These are phyloP conservation scores for Akanthomyces lecanii DNA, from an alignment of 2,329 filamentous ascomycete species.

Conservation along the genomic window DNA sequence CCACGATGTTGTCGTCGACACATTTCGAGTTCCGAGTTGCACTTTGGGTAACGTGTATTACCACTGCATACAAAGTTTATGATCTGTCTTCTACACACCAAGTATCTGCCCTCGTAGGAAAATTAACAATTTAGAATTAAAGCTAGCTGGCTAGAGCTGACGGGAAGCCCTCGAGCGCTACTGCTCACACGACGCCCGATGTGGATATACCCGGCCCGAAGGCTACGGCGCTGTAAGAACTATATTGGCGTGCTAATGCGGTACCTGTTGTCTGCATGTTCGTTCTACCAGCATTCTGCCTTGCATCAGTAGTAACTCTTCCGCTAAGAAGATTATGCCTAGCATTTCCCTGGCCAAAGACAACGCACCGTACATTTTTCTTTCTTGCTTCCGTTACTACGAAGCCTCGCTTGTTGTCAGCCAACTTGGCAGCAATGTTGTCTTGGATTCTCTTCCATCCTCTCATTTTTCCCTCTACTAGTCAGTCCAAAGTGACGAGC, in stretches of 20 bases:
- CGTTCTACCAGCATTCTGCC: neutral
- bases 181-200: neutral
- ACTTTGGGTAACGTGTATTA: too few relatives aligned
- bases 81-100: too few relatives aligned
- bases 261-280: neutral
- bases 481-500: neutral
- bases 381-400: neutral
- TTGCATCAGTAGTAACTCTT: neutral
- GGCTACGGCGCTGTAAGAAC: neutral
- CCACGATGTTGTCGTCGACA: too few relatives aligned
- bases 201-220: neutral
- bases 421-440: neutral
- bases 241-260: too few relatives aligned
- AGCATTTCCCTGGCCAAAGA: neutral
- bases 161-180: neutral
- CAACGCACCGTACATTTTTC: too few relatives aligned
- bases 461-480: neutral
- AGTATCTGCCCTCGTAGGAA: too few relatives aligned
- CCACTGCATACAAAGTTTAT: too few relatives aligned
- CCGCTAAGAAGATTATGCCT: neutral
- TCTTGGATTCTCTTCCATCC: neutral
- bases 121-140: neutral
- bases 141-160: slow-evolving; percentile 10
- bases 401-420: neutral
- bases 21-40: too few relatives aligned